Percentiles rank a stretch among this genome's conserved stretches.
Evolutionary conservation across 129 eudicot genomes (phyloP).

Genomic region (Rutidosis leptorrhynchoides): DNA sequence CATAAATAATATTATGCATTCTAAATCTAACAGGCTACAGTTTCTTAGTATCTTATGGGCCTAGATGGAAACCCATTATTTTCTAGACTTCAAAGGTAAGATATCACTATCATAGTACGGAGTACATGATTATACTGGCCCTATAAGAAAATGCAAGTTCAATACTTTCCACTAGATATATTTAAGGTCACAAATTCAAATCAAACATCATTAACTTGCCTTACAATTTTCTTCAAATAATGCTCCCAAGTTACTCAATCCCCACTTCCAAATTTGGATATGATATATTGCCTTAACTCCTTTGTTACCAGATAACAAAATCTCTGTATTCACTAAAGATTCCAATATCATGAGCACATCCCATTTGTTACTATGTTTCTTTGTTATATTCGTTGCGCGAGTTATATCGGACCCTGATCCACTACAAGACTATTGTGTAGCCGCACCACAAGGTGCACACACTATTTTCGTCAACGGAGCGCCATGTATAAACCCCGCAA

Average conservation of each 20-base stretch:
- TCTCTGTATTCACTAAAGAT: background rate
- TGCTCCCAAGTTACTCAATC: constrained; percentile 45
- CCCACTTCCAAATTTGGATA: constrained; percentile 30
- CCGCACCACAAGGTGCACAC: constrained; percentile 41
- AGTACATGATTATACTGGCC: constrained; percentile 6
- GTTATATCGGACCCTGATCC: constrained; percentile 63
- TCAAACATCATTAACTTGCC: constrained; percentile 34
- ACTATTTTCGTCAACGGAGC: constrained; percentile 49
- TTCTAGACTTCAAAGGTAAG: constrained; percentile 24
- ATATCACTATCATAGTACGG: constrained; percentile 11
- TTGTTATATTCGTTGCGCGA: constrained; percentile 10
- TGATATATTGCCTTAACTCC: constrained; percentile 16
- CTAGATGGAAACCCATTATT: background rate
- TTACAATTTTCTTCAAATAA: constrained; percentile 26
- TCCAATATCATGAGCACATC: constrained; percentile 22
- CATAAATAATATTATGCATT: too few relatives aligned
- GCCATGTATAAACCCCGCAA: constrained; percentile 65
- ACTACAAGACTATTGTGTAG: constrained; percentile 83
- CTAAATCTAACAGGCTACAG: too few relatives aligned
- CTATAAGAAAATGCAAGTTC: background rate
- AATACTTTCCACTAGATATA: constrained; percentile 4
- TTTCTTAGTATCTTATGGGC: constrained; percentile 11
- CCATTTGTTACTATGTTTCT: constrained; percentile 16
- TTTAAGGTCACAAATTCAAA: constrained; percentile 24
- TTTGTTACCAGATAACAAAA: background rate